These are phyloP conservation scores for Pascua guehoae DNA, from an alignment of 1,284 basidiomycete genomes.

Conservation along the genomic window DNA sequence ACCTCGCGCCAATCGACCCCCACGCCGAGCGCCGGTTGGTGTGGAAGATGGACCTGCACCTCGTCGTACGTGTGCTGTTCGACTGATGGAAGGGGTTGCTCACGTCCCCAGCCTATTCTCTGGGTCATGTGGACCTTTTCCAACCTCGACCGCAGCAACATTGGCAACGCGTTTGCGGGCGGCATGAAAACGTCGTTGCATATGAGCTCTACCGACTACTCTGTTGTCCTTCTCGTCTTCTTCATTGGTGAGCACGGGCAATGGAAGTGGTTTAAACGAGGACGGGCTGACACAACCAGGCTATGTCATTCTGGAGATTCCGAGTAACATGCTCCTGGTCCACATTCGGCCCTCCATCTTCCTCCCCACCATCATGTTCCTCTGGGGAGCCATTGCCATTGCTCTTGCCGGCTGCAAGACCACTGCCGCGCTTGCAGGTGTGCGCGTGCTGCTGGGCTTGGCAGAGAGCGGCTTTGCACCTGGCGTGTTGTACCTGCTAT, in stretches of 20 bases:
- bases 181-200: conserved; percentile 11
- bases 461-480: conserved; percentile 13
- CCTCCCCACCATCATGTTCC: conserved; percentile 24
- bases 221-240: conserved; percentile 11
- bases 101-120: conserved; percentile 10
- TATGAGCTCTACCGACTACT: conserved; percentile 12
- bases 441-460: conserved; percentile 16
- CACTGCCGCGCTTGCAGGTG: conserved; percentile 11
- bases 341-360: conserved; percentile 23
- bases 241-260: conserved; percentile 7
- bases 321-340: conserved; percentile 25
- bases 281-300: not conserved
- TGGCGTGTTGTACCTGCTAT: conserved; percentile 13
- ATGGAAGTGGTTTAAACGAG: not conserved
- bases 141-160: conserved; percentile 16
- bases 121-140: conserved; percentile 22
- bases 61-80: conserved; percentile 1
- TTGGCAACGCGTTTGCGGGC: conserved; percentile 21
- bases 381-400: conserved; percentile 22
- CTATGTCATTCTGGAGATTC: conserved; percentile 19
- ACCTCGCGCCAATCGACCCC: conserved; percentile 1
- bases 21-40: conserved; percentile 10
- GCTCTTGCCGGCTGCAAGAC: conserved; percentile 9
- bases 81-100: not conserved
- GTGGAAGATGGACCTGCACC: conserved; percentile 16